Evolutionary conservation across 768 basidiomycete species (phyloP).

Genomic region (Macrolepiota fuliginosa): DNA sequence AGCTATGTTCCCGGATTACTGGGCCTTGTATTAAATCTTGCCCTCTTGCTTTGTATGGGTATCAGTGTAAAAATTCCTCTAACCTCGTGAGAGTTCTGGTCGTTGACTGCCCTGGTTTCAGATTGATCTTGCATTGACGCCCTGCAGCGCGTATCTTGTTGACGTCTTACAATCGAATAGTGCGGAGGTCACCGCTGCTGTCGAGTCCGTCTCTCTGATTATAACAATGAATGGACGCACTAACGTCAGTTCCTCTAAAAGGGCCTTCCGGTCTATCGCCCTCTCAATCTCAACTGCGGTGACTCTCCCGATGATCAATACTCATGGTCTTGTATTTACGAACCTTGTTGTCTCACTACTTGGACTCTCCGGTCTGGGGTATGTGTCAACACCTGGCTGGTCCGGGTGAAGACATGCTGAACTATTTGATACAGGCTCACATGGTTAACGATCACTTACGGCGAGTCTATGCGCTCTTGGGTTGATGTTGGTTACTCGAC

Average conservation of each 20-base stretch:
- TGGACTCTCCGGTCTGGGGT: slow-evolving; percentile 1
- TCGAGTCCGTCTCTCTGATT: slow-evolving; percentile 36
- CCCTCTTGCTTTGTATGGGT: slow-evolving; percentile 62
- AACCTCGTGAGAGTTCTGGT: slow-evolving; percentile 22
- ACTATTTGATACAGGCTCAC: neutral
- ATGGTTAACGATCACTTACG: slow-evolving; percentile 9
- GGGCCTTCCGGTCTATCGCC: slow-evolving; percentile 5
- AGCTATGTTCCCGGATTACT: slow-evolving; percentile 44
- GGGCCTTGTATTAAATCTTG: slow-evolving; percentile 49
- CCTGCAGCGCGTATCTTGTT: slow-evolving; percentile 54
- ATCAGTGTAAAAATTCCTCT: slow-evolving; percentile 48
- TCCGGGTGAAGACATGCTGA: neutral
- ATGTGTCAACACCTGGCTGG: neutral
- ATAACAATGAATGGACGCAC: too few relatives aligned
- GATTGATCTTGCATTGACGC: slow-evolving; percentile 56
- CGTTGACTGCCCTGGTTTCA: slow-evolving; percentile 11
- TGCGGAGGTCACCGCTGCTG: slow-evolving; percentile 62
- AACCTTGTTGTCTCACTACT: slow-evolving; percentile 2
- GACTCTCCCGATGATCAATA: slow-evolving; percentile 13
- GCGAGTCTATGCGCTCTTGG: slow-evolving; percentile 11
- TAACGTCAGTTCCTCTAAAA: neutral
- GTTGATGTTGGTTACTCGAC: slow-evolving; percentile 11
- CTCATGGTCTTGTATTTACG: slow-evolving; percentile 8
- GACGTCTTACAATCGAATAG: slow-evolving; percentile 61
- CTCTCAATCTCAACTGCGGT: neutral